A percentile compares a stretch with the other conserved stretches of the same genome.
These are phyloP conservation scores for Medakamo hakoo DNA, from an alignment of 139 green algal species.

Conservation along the genomic window DNA sequence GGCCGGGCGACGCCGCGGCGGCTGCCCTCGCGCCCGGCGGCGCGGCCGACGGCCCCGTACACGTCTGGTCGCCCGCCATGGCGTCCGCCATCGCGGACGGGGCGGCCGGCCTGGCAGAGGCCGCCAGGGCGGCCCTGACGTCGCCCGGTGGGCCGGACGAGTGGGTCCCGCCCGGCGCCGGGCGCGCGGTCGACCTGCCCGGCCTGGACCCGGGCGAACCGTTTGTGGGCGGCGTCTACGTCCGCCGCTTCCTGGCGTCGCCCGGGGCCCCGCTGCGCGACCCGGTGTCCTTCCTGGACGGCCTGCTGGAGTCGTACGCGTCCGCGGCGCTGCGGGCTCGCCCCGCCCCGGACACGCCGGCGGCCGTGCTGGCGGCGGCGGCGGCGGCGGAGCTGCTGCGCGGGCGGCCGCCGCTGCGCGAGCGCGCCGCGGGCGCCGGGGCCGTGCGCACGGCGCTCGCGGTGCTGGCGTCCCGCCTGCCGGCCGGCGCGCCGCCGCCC, in stretches of 20 bases:
- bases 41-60: constrained; percentile 58
- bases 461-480: constrained; percentile 17
- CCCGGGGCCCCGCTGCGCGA: constrained; percentile 50
- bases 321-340: constrained; percentile 1
- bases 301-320: constrained; percentile 43
- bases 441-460: constrained; percentile 38
- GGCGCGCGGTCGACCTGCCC: constrained; percentile 23
- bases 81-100: constrained; percentile 25
- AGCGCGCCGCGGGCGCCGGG: constrained; percentile 46
- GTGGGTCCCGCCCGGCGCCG: constrained; percentile 28
- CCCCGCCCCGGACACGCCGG: background rate
- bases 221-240: constrained; percentile 74
- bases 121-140: constrained; percentile 23
- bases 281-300: constrained; percentile 45
- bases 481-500: background rate
- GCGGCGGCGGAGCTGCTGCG: constrained; percentile 46
- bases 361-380: constrained; percentile 42
- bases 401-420: constrained; percentile 34
- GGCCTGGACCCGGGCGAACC: constrained; percentile 34
- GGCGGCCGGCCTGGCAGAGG: constrained; percentile 25
- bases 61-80: constrained; percentile 63
- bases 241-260: constrained; percentile 75
- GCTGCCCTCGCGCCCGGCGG: constrained; percentile 30
- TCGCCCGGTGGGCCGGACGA: constrained; percentile 15
- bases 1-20: constrained; percentile 27